Base-by-base conservation (phyloP, 805 yeast genomes). In the Candida silvicultrix region DNA sequence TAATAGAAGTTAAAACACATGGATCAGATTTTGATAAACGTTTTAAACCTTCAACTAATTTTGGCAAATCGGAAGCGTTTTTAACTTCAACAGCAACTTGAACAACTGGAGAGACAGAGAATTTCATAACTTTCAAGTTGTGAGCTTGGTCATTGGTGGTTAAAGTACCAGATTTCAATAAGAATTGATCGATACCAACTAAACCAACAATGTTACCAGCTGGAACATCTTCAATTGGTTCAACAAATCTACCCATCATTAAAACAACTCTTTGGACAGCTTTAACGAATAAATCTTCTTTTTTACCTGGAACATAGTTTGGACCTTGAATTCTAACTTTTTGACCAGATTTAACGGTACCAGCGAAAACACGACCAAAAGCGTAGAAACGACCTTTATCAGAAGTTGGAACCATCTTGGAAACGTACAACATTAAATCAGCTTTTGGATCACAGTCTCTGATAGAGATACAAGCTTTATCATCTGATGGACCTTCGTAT, bases 321-420 rank as follows among this genome's bases (percentile, higher is more conserved):
- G 98, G 98, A 78, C 99, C 99, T 82, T 92, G 99, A 70, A 92
- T 92, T 81, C 99, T 88, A 69, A 92, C 96, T 88, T 92, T 92
- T 83, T 85, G 89, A 78, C 99, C 99, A 66, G 97, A 88, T 74
- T 77, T 87, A 68, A 94, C 97, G 68, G 98, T 92, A 89, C 99
- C 99, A 64, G 98, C 87, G 81, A 92, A 92, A 72, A 92, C 98
- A 83, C 99, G 94, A 77, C 99, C 99, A 80, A 92, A 94, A 70
- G 99, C 99, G 85, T 89, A 92, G 96, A 92, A 92, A 81, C 99
- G 89, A 84, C 99, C 99, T 83, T 92, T 94, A 77, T 92, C 99
- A 64, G 98, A 92, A 72, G 99, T 92, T 77, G 99, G 99, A 63
- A 92, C 98, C 99, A 92, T 92, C 96, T 92, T 92, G 77, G 98